phyloP scores from a whole-genome alignment of 257 asterid genomes.

The Rehmannia glutinosa region DNA sequence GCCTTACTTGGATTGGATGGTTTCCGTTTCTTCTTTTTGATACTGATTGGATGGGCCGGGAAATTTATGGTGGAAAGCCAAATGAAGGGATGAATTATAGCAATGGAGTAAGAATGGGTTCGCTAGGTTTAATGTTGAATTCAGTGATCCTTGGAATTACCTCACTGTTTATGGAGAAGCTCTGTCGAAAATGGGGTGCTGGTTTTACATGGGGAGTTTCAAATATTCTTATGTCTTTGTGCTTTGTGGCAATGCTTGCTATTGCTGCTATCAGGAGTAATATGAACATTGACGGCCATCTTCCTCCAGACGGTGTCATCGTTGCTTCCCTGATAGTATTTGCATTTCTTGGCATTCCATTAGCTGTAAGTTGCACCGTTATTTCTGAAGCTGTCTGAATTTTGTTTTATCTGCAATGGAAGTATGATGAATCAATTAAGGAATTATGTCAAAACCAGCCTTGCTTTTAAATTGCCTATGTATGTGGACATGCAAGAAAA shows the following conservation, averaged over 20 bases:
- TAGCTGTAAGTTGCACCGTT: slow-evolving; percentile 56
- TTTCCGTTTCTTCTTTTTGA: slow-evolving; percentile 79
- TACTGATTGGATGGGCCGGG: slow-evolving; percentile 97
- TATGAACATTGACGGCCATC: slow-evolving; percentile 35
- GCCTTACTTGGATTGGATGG: slow-evolving; percentile 87
- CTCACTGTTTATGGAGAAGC: slow-evolving; percentile 81
- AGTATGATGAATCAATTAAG: not conserved
- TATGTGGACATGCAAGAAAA: too few relatives aligned
- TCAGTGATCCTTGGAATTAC: slow-evolving; percentile 86
- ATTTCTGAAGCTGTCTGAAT: not conserved
- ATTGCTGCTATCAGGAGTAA: slow-evolving; percentile 41
- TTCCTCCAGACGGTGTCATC: slow-evolving; percentile 65
- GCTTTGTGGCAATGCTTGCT: slow-evolving; percentile 68
- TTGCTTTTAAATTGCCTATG: too few relatives aligned
- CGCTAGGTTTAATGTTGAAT: slow-evolving; percentile 75
- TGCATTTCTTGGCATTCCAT: slow-evolving; percentile 79
- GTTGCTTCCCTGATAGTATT: slow-evolving; percentile 61
- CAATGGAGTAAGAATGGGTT: slow-evolving; percentile 82
- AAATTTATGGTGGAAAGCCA: slow-evolving; percentile 84
- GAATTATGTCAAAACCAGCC: too few relatives aligned
- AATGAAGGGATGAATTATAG: slow-evolving; percentile 62
- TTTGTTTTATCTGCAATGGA: not conserved
- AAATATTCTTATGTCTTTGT: slow-evolving; percentile 57
- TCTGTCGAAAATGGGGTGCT: slow-evolving; percentile 83
- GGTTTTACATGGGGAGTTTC: slow-evolving; percentile 92